phyloP scores from a whole-genome alignment of 2,329 filamentous ascomycete genomes.

The Colletotrichum plurivorum region DNA sequence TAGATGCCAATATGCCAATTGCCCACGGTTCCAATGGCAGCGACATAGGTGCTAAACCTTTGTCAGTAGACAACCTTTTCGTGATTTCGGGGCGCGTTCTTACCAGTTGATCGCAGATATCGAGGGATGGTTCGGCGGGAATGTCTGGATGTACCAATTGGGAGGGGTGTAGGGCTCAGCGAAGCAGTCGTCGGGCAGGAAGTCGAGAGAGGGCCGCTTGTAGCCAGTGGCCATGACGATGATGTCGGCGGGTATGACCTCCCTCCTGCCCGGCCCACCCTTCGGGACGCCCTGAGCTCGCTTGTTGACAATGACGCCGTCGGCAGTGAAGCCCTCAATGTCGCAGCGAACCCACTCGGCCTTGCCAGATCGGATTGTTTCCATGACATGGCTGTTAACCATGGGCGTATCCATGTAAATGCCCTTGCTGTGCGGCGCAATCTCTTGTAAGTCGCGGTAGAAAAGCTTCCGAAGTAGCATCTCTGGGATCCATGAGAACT shows the following conservation, averaged over 20 bases:
- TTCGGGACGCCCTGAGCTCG: conserved; percentile 81
- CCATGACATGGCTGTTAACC: conserved; percentile 87
- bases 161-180: conserved; percentile 81
- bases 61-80: not conserved
- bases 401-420: conserved; percentile 89
- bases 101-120: conserved; percentile 82
- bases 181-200: conserved; percentile 82
- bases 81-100: not conserved
- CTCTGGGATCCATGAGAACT: conserved; percentile 84
- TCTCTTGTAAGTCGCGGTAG: conserved; percentile 83
- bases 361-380: conserved; percentile 78
- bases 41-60: conserved; percentile 80
- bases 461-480: conserved; percentile 82
- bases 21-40: conserved; percentile 85
- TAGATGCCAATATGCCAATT: conserved; percentile 95
- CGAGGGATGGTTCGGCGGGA: conserved; percentile 80
- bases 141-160: conserved; percentile 91
- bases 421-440: conserved; percentile 78
- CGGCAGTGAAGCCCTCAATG: conserved; percentile 75
- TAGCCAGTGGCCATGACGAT: conserved; percentile 89
- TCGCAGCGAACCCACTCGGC: conserved; percentile 88
- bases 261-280: conserved; percentile 78
- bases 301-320: conserved; percentile 79
- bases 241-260: conserved; percentile 79
- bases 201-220: conserved; percentile 79